Conservation (phyloP, 495 filamentous ascomycete species). For the Aspergillus biplanus region DNA sequence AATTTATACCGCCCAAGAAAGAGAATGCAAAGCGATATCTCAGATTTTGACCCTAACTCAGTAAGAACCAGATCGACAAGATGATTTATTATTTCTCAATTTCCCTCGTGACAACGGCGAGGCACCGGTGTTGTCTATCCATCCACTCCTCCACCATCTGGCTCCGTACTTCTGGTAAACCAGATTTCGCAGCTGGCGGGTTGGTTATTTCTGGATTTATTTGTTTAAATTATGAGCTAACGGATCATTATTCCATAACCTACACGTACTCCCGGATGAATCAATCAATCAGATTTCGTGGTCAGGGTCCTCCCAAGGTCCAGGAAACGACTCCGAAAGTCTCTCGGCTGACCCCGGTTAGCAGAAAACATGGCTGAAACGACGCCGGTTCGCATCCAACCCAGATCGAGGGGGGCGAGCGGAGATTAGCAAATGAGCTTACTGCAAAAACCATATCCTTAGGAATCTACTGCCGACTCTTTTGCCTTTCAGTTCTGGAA, state of each 20-base stretch:
- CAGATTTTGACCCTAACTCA: neutral
- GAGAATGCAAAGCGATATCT: neutral
- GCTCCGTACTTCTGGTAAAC: neutral
- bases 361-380: slow-evolving; percentile 29
- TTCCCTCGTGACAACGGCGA: slow-evolving; percentile 15
- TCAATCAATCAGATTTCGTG: slow-evolving; percentile 18
- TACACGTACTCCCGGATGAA: slow-evolving; percentile 12
- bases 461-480: slow-evolving; percentile 43
- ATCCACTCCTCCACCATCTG: neutral
- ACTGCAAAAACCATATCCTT: slow-evolving; percentile 29
- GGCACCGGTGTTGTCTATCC: neutral
- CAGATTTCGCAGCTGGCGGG: neutral
- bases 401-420: slow-evolving; percentile 34
- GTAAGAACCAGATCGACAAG: slow-evolving; percentile 36
- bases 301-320: slow-evolving; percentile 34
- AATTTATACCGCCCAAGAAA: slow-evolving; percentile 6
- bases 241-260: slow-evolving; percentile 5
- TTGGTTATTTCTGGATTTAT: neutral
- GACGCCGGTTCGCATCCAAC: slow-evolving; percentile 26
- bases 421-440: slow-evolving; percentile 24
- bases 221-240: neutral
- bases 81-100: slow-evolving; percentile 6
- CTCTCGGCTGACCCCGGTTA: slow-evolving; percentile 33
- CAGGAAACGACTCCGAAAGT: slow-evolving; percentile 31
- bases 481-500: slow-evolving; percentile 2